Conservation (phyloP, 495 filamentous ascomycete genomes). For the Aspergillus sclerotiicarbonarius region DNA sequence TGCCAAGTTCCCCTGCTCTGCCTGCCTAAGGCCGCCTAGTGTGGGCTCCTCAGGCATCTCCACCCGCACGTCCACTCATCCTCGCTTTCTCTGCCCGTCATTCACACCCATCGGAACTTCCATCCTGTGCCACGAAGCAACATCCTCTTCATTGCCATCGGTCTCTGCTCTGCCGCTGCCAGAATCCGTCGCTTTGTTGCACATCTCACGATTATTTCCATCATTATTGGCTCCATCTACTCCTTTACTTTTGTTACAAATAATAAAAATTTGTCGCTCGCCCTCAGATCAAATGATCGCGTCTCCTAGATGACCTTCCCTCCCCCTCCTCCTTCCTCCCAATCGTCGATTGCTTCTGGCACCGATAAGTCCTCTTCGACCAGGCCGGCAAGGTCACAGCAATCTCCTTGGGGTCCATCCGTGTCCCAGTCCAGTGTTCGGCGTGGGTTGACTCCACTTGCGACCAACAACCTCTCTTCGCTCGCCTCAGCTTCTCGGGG, state of each 20-base stretch:
- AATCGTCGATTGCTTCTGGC: slow-evolving; percentile 62
- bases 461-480: slow-evolving; percentile 53
- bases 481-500: slow-evolving; percentile 45
- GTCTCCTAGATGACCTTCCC: slow-evolving; percentile 66
- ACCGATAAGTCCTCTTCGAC: slow-evolving; percentile 55
- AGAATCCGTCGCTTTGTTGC: slow-evolving; percentile 10
- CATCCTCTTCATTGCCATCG: slow-evolving; percentile 23
- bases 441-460: slow-evolving; percentile 62
- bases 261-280: slow-evolving; percentile 45
- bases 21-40: slow-evolving; percentile 10
- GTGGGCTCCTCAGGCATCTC: slow-evolving; percentile 23
- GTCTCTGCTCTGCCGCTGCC: slow-evolving; percentile 17
- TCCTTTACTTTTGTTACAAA: slow-evolving; percentile 27
- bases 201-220: slow-evolving; percentile 3
- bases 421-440: slow-evolving; percentile 56
- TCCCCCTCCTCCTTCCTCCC: slow-evolving; percentile 59
- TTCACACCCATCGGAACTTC: slow-evolving; percentile 27
- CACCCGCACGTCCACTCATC: slow-evolving; percentile 22
- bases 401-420: slow-evolving; percentile 61
- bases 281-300: slow-evolving; percentile 56
- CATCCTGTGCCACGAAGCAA: slow-evolving; percentile 31
- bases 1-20: background rate
- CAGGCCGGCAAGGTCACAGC: slow-evolving; percentile 54
- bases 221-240: slow-evolving; percentile 6
- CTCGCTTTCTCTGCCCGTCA: slow-evolving; percentile 26